Base-by-base conservation (phyloP, 1,139 yeast species). In the Protomyces inouyei region DNA sequence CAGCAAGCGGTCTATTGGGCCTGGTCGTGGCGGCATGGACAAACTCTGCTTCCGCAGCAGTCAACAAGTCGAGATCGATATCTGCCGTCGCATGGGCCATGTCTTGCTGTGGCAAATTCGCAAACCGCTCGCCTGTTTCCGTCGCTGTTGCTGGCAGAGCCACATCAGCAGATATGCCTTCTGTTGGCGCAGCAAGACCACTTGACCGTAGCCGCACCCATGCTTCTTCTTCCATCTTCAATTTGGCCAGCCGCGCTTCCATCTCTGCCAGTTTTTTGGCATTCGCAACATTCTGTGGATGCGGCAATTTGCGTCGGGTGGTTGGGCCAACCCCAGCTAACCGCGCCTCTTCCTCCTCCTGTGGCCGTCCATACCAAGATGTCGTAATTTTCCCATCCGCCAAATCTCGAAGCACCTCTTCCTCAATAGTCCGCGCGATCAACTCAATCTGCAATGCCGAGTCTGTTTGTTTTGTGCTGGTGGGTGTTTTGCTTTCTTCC, bases 361-460 rank as follows among this genome's bases (percentile, higher is more conserved):
- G 75, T 1, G 73, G 72, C 32, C 80, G 73, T 64, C 77, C 78
- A 79, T 86, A 85, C 95, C 95, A 88, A 71, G 87, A 84, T 4
- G 86, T 82, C 48, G 82, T 77, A 18, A 87, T 78, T 64, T 79
- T 79, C 14, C 89, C 88, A 46, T 83, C 82, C 32, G 79, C 76
- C 65, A 87, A 74, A 70, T 85, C 90, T 45, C 80, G 76, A 6
- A 86, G 75, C 10, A 87, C 72, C 70, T 86, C 91, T 65, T 86
- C 88, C 71, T 85, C 82, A 51, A 88, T 83, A 1, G 83, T 84
- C 66, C 84, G 81, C 12, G 92, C 88, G 37, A 65, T 40, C 40
- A 28, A 76, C 79, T 53, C 67, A 6, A 57, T 45, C 36, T 57
- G 55, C 8, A 59, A 25, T 18, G 48, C 48, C 6, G 23, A 10